Evolutionary conservation across 1,284 basidiomycete species (phyloP), one percentile per base, ranked within the genome.

Genomic region (Malassezia vespertilionis): DNA sequence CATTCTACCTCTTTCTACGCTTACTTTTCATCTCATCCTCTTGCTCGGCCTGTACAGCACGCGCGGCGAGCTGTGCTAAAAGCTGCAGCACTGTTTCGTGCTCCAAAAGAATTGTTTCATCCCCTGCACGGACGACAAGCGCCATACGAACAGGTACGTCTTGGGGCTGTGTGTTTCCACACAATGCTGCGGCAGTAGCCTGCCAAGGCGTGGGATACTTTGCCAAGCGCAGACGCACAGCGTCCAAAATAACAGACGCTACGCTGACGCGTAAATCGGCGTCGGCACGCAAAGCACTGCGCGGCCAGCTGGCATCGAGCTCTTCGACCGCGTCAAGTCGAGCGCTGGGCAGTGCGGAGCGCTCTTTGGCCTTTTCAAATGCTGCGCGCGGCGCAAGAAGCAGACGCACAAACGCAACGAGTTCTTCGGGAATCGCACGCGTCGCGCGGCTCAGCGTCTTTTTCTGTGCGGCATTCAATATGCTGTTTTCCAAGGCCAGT

Each of bases 261-360:
- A 51, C 44, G 9, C 32, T 31, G 8, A 51, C 9, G 1, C 21
- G 18, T 17, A 24, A n/a, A 6, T 7, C 18, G 22, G 9, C 31
- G 1, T 30, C 46, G 6, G 34, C 23, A 9, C 5, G 15, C 2
- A 34, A 27, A 17, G 33, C 32, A 5, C 32, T 30, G 30, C 41
- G 34, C 3, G 41, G 40, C 22, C 47, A 43, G 30, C 21, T 22
- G 22, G 14, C 18, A 27, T 59, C 61, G 21, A 56, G 44, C 28
- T 53, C 52, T 17, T 62, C 61, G 2, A 51, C 40, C 0, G 64
- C 61, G 44, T 83, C 81, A 1, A 81, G 57, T 44, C 78, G 82
- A 0, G 83, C 77, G 61, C 83, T 86, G 0, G 91, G 90, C 2
- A 84, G 76, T 62, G 83, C 87, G 26, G 80, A 78, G 68, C 84